phyloP scores from a whole-genome alignment of 23 red algal genomes.

The Chondrus crispus region DNA sequence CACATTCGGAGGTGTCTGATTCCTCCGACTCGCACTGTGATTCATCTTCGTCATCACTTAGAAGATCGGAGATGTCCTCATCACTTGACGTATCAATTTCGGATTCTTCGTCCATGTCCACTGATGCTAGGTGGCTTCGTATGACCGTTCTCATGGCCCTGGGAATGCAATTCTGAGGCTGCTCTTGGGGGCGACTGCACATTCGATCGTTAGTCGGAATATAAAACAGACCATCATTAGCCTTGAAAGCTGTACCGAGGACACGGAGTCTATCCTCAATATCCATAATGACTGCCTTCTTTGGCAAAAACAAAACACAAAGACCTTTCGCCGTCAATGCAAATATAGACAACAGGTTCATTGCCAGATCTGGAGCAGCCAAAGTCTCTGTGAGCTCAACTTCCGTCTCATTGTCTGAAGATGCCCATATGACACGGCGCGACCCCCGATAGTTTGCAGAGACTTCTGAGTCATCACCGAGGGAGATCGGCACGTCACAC shows the following conservation, averaged over 20 bases:
- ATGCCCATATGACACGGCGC: neutral
- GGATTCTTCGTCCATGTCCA: too few species aligned
- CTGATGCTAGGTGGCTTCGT: too few species aligned
- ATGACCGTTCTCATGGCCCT: too few species aligned
- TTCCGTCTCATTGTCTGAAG: neutral
- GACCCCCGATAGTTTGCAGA: neutral
- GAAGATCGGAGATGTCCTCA: too few species aligned
- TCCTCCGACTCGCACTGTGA: too few species aligned
- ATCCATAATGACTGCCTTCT: neutral
- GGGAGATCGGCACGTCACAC: slow-evolving; percentile 1
- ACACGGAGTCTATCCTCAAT: neutral
- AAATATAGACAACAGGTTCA: slow-evolving; percentile 41
- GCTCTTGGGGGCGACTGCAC: too few species aligned
- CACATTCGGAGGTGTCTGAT: too few species aligned
- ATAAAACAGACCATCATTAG: neutral
- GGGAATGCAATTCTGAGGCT: too few species aligned
- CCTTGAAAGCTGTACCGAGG: neutral
- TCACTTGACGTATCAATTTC: too few species aligned
- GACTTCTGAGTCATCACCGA: slow-evolving; percentile 38
- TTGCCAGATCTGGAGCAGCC: neutral
- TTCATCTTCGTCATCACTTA: too few species aligned
- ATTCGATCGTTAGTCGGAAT: too few species aligned
- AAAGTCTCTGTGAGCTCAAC: neutral
- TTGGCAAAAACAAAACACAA: slow-evolving; percentile 7
- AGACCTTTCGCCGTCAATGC: neutral